A percentile compares a stretch with the other conserved stretches of the same genome.
Conservation (phyloP, 2,329 filamentous ascomycete species). For the Drechslerella coelobrocha region DNA sequence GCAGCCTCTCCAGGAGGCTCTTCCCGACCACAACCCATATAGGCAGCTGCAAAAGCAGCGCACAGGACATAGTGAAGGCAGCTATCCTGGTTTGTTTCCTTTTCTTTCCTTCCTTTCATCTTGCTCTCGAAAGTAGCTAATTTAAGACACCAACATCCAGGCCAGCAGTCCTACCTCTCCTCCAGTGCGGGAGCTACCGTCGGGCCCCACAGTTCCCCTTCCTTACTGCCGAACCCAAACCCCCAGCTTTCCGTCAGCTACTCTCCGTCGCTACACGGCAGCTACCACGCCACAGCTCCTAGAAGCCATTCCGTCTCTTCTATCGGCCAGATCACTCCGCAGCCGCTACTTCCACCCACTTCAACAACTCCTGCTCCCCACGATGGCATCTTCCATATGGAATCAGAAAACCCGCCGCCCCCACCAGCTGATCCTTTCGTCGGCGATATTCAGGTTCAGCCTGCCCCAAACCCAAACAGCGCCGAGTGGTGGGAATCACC, state of each 20-base stretch:
- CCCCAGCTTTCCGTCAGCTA: slow-evolving; percentile 9
- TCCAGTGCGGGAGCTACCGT: slow-evolving; percentile 33
- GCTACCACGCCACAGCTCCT: slow-evolving; percentile 31
- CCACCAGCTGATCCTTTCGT: slow-evolving; percentile 19
- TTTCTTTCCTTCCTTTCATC: not conserved
- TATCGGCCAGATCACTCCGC: slow-evolving; percentile 22
- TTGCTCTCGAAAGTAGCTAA: not conserved
- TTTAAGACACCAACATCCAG: slow-evolving; percentile 15
- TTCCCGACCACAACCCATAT: slow-evolving; percentile 45
- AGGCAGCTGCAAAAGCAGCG: slow-evolving; percentile 43
- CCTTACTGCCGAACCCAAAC: not conserved
- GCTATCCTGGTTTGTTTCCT: slow-evolving; percentile 31
- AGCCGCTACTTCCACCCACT: slow-evolving; percentile 18
- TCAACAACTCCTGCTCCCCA: slow-evolving; percentile 21
- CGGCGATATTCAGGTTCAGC: slow-evolving; percentile 8
- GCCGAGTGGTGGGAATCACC: slow-evolving; percentile 47
- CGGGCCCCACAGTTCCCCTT: slow-evolving; percentile 17
- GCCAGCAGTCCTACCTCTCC: slow-evolving; percentile 35
- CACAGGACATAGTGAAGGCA: slow-evolving; percentile 43
- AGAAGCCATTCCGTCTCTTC: slow-evolving; percentile 38
- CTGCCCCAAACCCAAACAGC: slow-evolving; percentile 8
- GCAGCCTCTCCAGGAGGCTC: slow-evolving; percentile 29
- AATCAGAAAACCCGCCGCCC: slow-evolving; percentile 16
- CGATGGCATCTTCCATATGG: slow-evolving; percentile 42
- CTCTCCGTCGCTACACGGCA: slow-evolving; percentile 20